phyloP scores from a whole-genome alignment of 805 yeast genomes.

The Candida ponderosae region DNA sequence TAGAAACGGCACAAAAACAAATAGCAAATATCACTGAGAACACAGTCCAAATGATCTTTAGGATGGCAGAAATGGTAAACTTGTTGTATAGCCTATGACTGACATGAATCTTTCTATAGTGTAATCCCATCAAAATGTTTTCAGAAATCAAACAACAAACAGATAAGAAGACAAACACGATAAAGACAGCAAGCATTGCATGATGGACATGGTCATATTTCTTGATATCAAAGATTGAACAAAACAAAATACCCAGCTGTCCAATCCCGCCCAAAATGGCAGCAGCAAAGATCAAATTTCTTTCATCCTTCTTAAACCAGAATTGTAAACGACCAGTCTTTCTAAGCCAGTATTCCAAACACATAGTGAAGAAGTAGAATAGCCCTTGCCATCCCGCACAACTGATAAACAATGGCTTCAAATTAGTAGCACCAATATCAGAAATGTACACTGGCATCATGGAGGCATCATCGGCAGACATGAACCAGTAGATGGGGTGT shows the following conservation, averaged over 20 bases:
- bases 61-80: constrained; percentile 38
- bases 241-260: constrained; percentile 66
- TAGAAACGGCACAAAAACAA: constrained; percentile 46
- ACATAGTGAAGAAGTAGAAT: constrained; percentile 55
- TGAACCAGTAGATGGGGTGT: constrained; percentile 56
- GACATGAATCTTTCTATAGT: constrained; percentile 30
- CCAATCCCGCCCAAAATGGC: constrained; percentile 46
- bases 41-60: constrained; percentile 59
- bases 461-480: constrained; percentile 27
- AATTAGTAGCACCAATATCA: constrained; percentile 80
- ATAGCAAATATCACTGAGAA: constrained; percentile 63
- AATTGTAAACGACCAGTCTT: constrained; percentile 41
- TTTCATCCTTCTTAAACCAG: constrained; percentile 29
- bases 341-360: constrained; percentile 57
- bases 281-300: constrained; percentile 31
- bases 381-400: constrained; percentile 75
- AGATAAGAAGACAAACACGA: constrained; percentile 54
- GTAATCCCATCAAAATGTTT: constrained; percentile 37
- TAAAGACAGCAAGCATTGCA: constrained; percentile 67
- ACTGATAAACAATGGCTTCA: constrained; percentile 77
- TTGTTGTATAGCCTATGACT: constrained; percentile 28
- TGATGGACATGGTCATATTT: constrained; percentile 47
- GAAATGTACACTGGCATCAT: constrained; percentile 65
- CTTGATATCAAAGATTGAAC: constrained; percentile 64
- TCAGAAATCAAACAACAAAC: constrained; percentile 36